Evolutionary conservation across 75 land plant genomes (phyloP).

Genomic region (Ceratopteris richardii): DNA sequence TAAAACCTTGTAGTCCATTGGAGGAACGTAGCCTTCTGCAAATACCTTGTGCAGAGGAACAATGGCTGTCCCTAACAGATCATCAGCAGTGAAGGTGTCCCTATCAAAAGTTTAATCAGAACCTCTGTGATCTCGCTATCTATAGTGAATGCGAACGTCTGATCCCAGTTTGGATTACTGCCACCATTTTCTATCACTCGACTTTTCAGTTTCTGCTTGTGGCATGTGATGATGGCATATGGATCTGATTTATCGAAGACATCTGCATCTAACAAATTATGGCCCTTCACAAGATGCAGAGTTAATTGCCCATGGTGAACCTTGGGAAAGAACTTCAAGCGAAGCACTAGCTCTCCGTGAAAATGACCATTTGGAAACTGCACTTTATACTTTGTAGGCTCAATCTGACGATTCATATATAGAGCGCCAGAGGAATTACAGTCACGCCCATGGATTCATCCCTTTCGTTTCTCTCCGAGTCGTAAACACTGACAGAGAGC

Average conservation of each 20-base stretch:
- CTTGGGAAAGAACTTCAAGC: background rate
- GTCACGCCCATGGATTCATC: background rate
- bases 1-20: background rate
- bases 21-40: background rate
- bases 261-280: background rate
- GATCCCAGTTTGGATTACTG: slow-evolving; percentile 11
- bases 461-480: background rate
- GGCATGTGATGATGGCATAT: slow-evolving; percentile 5
- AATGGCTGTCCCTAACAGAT: background rate
- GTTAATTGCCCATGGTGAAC: background rate
- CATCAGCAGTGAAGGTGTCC: slow-evolving; percentile 14
- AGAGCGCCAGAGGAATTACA: background rate
- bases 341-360: too few species aligned
- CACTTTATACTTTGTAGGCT: too few species aligned
- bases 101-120: slow-evolving; percentile 9
- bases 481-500: background rate
- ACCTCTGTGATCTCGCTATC: slow-evolving; percentile 7
- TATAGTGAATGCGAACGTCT: slow-evolving; percentile 5
- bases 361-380: too few species aligned
- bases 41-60: background rate
- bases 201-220: background rate
- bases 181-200: slow-evolving; percentile 3
- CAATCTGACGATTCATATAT: too few species aligned
- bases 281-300: background rate
- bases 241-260: slow-evolving; percentile 4